Conservation (phyloP, 2,329 filamentous ascomycete species). For the Fusarium pseudocircinatum region DNA sequence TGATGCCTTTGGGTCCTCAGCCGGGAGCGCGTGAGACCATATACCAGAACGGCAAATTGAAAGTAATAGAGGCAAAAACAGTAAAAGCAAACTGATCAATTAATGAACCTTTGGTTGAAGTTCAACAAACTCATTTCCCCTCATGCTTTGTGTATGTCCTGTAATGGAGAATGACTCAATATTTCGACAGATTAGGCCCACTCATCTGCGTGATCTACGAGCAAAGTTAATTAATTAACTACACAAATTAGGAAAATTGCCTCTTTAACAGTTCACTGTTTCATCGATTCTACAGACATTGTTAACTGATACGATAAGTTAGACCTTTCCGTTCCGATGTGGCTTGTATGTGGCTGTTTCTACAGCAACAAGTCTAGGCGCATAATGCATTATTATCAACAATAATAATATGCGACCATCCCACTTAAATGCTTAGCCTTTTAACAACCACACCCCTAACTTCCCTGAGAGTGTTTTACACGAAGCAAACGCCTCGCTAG, state of each 20-base stretch:
- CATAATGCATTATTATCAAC: slow-evolving; percentile 12
- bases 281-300: neutral
- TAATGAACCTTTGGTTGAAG: slow-evolving; percentile 35
- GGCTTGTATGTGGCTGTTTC: slow-evolving; percentile 36
- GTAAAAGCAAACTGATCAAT: slow-evolving; percentile 41
- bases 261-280: neutral
- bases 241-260: neutral
- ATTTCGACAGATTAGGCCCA: neutral
- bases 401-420: slow-evolving; percentile 22
- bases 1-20: slow-evolving; percentile 37
- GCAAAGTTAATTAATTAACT: too few relatives aligned
- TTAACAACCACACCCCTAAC: slow-evolving; percentile 20
- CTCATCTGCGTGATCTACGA: neutral
- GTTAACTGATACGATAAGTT: neutral
- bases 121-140: neutral
- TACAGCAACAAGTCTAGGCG: slow-evolving; percentile 31
- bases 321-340: neutral
- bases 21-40: slow-evolving; percentile 35
- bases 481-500: slow-evolving; percentile 20
- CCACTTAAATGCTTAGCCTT: slow-evolving; percentile 7
- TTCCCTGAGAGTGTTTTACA: slow-evolving; percentile 19
- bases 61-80: slow-evolving; percentile 44
- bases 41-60: slow-evolving; percentile 41
- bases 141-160: neutral
- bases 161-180: neutral